Evolutionary conservation across 345 rosid genomes (phyloP).

Genomic region (Hibiscus tridactylites): DNA sequence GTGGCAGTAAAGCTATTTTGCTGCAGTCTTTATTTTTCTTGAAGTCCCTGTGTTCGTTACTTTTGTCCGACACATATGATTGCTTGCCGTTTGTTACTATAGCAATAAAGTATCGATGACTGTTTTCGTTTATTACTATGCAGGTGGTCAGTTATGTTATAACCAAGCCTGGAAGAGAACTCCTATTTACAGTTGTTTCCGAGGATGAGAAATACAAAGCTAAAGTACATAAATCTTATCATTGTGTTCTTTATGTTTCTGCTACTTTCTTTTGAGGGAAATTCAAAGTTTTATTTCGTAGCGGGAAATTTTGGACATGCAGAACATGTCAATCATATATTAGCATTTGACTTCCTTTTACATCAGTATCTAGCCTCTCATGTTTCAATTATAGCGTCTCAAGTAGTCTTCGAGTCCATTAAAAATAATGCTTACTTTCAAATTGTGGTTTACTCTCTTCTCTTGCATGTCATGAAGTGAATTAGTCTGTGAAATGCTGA

Average conservation of each 20-base stretch:
- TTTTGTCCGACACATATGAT: no score
- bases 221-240: slow-evolving; percentile 39
- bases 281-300: background rate
- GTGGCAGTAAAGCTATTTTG: no score
- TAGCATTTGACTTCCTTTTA: background rate
- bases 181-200: slow-evolving; percentile 80
- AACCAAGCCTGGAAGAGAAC: slow-evolving; percentile 90
- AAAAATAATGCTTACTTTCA: background rate
- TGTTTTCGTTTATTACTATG: slow-evolving; percentile 16
- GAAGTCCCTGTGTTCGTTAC: background rate
- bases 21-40: no score
- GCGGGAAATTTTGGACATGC: background rate
- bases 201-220: slow-evolving; percentile 96
- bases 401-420: background rate
- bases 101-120: slow-evolving; percentile 18
- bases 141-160: slow-evolving; percentile 87
- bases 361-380: background rate
- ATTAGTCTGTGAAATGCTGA: background rate
- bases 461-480: background rate
- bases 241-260: background rate
- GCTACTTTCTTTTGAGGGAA: background rate
- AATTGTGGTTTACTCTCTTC: background rate
- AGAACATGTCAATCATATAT: background rate
- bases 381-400: background rate
- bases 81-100: no score